Evolutionary conservation across 805 yeast genomes (phyloP).

Genomic region (Lipomyces starkeyi): DNA sequence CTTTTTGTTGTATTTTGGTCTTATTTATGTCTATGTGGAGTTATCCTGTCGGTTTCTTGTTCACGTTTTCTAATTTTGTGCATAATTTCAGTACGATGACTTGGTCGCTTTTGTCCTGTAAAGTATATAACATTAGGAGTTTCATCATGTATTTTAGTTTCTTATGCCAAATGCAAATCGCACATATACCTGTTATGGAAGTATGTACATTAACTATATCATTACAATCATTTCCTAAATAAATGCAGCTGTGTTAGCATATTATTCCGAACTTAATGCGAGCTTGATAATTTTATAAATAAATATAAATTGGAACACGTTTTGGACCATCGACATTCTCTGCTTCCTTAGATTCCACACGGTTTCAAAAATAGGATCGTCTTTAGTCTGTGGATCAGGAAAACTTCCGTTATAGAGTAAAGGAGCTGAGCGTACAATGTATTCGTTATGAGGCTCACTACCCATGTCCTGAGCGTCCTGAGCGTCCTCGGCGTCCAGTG

Average conservation of each 20-base stretch:
- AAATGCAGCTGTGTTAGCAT: background rate
- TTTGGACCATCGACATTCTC: slow-evolving; percentile 53
- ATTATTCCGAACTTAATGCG: slow-evolving; percentile 4
- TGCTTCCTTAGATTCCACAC: slow-evolving; percentile 49
- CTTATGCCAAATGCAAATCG: slow-evolving; percentile 5
- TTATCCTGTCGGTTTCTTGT: slow-evolving; percentile 4
- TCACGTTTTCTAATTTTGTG: background rate
- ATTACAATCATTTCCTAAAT: background rate
- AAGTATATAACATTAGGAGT: background rate
- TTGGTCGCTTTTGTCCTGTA: background rate
- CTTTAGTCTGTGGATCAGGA: background rate
- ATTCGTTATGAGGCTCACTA: background rate
- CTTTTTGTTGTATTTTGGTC: slow-evolving; percentile 9
- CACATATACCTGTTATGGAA: background rate
- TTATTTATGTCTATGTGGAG: slow-evolving; percentile 9
- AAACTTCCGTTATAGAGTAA: background rate
- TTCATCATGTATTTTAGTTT: slow-evolving; percentile 1
- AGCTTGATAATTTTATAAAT: slow-evolving; percentile 42
- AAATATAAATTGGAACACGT: slow-evolving; percentile 47
- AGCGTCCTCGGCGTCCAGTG: background rate
- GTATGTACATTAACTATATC: background rate
- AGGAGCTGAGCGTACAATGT: background rate
- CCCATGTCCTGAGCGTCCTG: no score
- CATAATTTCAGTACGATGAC: background rate
- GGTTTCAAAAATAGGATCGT: slow-evolving; percentile 43